Conservation (phyloP, 2,329 filamentous ascomycete species). For the Calonectria pseudoreteaudii region DNA sequence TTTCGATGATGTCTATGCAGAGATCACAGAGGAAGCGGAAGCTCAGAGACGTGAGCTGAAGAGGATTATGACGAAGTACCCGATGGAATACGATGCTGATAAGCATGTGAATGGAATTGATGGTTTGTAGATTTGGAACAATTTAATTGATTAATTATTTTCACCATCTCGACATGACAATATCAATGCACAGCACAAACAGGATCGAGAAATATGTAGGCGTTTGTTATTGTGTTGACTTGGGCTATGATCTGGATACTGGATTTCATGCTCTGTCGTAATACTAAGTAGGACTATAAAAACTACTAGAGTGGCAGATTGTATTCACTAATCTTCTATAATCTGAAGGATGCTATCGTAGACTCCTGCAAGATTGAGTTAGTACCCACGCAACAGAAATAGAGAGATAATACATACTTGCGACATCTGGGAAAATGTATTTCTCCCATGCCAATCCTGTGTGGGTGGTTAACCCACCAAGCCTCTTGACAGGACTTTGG, state of each 20-base stretch:
- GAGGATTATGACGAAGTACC: slow-evolving; percentile 21
- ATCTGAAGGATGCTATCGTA: slow-evolving; percentile 77
- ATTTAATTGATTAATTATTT: neutral
- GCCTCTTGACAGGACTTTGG: slow-evolving; percentile 84
- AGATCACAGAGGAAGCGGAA: slow-evolving; percentile 19
- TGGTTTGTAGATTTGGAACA: neutral
- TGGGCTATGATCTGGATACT: too few relatives aligned
- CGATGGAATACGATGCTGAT: slow-evolving; percentile 16
- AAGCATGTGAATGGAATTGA: slow-evolving; percentile 15
- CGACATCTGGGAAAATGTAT: slow-evolving; percentile 84
- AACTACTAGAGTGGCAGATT: neutral
- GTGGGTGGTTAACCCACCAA: slow-evolving; percentile 88
- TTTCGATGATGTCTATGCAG: slow-evolving; percentile 23
- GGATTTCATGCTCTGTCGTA: too few relatives aligned
- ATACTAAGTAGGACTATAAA: too few relatives aligned
- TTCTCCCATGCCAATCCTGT: slow-evolving; percentile 82
- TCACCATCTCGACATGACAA: neutral
- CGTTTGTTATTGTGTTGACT: neutral
- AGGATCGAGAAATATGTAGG: neutral
- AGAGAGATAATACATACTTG: slow-evolving; percentile 70
- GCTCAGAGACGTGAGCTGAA: slow-evolving; percentile 7
- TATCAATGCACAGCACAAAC: neutral
- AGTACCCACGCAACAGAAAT: neutral
- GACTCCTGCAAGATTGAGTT: slow-evolving; percentile 61
- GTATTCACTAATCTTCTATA: slow-evolving; percentile 67